phyloP scores from a whole-genome alignment of 352 stramenopile genomes.

The Phytopythium sindhum region DNA sequence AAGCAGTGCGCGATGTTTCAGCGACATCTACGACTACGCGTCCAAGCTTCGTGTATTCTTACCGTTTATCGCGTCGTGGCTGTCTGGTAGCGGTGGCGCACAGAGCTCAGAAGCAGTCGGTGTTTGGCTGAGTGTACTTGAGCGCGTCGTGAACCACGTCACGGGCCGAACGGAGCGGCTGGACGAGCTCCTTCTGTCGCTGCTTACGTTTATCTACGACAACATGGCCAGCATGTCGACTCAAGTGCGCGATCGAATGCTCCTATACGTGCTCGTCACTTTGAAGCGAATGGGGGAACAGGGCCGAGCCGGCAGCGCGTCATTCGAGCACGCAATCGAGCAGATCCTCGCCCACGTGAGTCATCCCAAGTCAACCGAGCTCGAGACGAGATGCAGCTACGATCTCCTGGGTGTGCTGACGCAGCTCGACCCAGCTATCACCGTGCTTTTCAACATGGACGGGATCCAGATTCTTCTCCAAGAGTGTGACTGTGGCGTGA shows the following conservation, averaged over 20 bases:
- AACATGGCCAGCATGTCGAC: conserved; percentile 33
- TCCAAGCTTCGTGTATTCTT: conserved; percentile 23
- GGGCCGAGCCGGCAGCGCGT: conserved; percentile 32
- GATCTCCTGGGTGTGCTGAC: conserved; percentile 50
- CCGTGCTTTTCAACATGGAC: conserved; percentile 62
- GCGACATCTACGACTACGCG: conserved; percentile 22
- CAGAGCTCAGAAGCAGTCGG: background rate
- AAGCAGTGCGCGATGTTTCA: conserved; percentile 23
- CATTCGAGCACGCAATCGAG: conserved; percentile 59
- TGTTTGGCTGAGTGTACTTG: background rate
- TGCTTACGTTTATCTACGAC: conserved; percentile 40
- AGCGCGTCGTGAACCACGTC: background rate
- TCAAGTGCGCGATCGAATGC: conserved; percentile 34
- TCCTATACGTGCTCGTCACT: conserved; percentile 51
- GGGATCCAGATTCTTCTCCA: conserved; percentile 50
- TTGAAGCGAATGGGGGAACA: conserved; percentile 56
- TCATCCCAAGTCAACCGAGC: conserved; percentile 17
- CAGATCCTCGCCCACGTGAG: conserved; percentile 46
- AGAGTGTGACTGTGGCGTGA: conserved; percentile 28
- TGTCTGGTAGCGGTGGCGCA: background rate
- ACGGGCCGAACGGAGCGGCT: conserved; percentile 10
- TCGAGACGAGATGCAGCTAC: conserved; percentile 44
- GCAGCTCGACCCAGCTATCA: conserved; percentile 52
- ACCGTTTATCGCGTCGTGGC: background rate
- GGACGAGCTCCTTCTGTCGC: conserved; percentile 30